Evolutionary conservation across 805 yeast species (phyloP), one percentile per base, ranked within the genome.

Genomic region (Kluyveromyces starmeri): DNA sequence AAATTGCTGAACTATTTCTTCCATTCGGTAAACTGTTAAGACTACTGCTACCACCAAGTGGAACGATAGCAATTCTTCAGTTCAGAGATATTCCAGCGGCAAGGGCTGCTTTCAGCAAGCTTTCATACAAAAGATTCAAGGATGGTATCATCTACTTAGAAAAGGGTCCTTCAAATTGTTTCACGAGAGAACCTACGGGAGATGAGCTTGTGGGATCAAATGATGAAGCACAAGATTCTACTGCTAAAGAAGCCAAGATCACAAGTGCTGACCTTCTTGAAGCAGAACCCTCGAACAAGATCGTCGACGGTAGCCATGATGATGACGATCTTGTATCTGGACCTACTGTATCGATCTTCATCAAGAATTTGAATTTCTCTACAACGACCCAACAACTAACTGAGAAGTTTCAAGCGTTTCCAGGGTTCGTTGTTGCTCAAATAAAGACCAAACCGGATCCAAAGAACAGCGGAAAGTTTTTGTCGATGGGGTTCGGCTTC

Each of bases 401-500:
- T 1, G 70, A 70, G 1, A 59, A 74, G 12, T 88, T 92, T 70
- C 73, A 73, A 40, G 62, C 78, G 6, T 64, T 84, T 28, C 73
- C 73, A 14, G 98, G 97, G 0, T 92, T 83, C 55, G 73, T 80
- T 10, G 68, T 79, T 32, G 94, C 94, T 2, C 75, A 78, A 16
- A 81, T 92, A 36, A 84, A 84, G 52, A 81, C 81, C 18, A 89
- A 88, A 55, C 88, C 95, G 1, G 94, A 89, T 61, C 74, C 94
- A 23, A 83, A 77, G 59, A 71, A 74, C 40, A 53, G 71, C 2
- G 80, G 78, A 8, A 71, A 71, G 38, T 61, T 67, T n/a, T 68
- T 77, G 40, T 85, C 96, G 48, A 92, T 92, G 98, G 98, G 98
- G 14, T 92, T 86, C 51, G 98, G 98, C 1, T 92, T 92, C 62